phyloP scores from a whole-genome alignment of 768 basidiomycete species.

The Cyclocybe cylindracea region DNA sequence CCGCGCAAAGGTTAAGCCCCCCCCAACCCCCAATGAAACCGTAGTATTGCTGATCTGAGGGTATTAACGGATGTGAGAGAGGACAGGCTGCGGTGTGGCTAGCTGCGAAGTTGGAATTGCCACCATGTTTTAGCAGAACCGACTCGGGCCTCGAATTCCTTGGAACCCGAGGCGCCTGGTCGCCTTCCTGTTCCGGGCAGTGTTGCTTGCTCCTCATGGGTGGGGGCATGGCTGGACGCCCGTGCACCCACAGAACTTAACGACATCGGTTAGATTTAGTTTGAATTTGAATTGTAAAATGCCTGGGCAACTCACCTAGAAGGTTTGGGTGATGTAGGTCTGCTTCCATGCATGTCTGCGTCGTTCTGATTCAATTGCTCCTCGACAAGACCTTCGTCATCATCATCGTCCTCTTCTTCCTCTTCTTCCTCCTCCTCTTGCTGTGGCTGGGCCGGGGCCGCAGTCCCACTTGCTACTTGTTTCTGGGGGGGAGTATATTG shows the following conservation, averaged over 20 bases:
- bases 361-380: conserved; percentile 59
- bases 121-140: conserved; percentile 33
- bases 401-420: conserved; percentile 68
- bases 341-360: conserved; percentile 40
- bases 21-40: conserved; percentile 91
- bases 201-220: conserved; percentile 28
- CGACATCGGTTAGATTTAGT: background rate
- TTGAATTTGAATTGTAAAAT: background rate
- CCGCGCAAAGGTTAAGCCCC: conserved; percentile 77
- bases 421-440: conserved; percentile 53
- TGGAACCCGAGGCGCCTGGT: conserved; percentile 81
- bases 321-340: conserved; percentile 36
- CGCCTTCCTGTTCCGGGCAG: conserved; percentile 61
- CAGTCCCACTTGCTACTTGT: conserved; percentile 14
- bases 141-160: conserved; percentile 58
- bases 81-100: conserved; percentile 25
- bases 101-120: conserved; percentile 36
- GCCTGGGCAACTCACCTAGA: conserved; percentile 23
- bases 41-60: conserved; percentile 75
- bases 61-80: conserved; percentile 42
- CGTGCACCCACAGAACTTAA: conserved; percentile 23
- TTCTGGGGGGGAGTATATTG: conserved; percentile 26
- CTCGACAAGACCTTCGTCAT: conserved; percentile 73
- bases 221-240: conserved; percentile 15
- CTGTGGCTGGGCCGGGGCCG: conserved; percentile 15